Percentiles rank a stretch among this genome's conserved stretches.
Evolutionary conservation across 768 basidiomycete species (phyloP).

Genomic region (Mycena latifolia): DNA sequence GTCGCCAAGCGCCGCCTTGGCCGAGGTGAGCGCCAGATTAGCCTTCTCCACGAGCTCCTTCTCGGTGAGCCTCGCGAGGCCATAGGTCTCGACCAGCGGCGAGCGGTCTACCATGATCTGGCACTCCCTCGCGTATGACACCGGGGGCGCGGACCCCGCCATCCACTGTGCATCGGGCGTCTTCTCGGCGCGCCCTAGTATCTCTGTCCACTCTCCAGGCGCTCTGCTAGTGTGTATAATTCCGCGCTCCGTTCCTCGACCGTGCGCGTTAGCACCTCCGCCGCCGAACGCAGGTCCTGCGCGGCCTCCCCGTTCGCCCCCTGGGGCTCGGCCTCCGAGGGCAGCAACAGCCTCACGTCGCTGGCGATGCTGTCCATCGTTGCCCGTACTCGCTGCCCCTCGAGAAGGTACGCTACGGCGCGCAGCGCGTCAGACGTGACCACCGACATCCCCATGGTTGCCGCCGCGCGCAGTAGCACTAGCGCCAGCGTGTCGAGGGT

Average conservation of each 20-base stretch:
- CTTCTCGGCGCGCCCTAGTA: too few relatives aligned
- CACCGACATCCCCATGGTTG: neutral
- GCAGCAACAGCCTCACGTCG: neutral
- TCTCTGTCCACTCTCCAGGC: too few relatives aligned
- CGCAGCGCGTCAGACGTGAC: neutral
- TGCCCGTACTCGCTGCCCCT: neutral
- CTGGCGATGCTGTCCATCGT: neutral
- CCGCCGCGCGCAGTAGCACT: neutral
- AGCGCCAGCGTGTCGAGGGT: neutral
- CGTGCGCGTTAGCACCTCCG: too few relatives aligned
- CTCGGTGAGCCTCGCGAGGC: conserved; percentile 14
- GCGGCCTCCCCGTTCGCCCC: too few relatives aligned
- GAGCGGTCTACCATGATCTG: neutral
- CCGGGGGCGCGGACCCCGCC: too few relatives aligned
- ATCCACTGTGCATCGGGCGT: too few relatives aligned
- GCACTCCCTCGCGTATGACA: neutral
- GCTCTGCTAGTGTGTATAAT: too few relatives aligned
- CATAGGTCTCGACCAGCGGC: neutral
- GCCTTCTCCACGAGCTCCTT: conserved; percentile 34
- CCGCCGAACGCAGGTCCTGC: too few relatives aligned
- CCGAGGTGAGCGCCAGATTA: neutral
- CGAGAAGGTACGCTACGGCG: neutral
- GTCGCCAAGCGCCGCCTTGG: neutral
- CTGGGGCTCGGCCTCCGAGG: neutral
- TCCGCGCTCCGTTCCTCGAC: too few relatives aligned